phyloP scores from a whole-genome alignment of 768 basidiomycete genomes.

The Mycena kentingensis region DNA sequence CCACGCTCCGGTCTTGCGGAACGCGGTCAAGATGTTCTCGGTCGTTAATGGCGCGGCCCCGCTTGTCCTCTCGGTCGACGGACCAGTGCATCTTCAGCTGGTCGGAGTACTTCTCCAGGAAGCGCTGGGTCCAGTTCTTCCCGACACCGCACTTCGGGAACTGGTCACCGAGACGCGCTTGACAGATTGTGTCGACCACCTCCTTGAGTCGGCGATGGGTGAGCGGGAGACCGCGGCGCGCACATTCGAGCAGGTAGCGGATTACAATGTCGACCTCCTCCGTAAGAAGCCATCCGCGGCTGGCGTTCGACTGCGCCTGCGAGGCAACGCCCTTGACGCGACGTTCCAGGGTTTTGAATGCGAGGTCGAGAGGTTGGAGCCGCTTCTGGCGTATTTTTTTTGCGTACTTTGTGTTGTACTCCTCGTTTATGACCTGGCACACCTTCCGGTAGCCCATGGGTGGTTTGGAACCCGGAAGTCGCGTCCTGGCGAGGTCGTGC shows the following conservation, averaged over 20 bases:
- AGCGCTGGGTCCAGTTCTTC: constrained; percentile 28
- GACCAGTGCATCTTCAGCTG: constrained; percentile 24
- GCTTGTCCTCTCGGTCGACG: constrained; percentile 23
- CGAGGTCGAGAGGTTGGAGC: neutral
- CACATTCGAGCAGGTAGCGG: neutral
- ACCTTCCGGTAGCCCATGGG: neutral
- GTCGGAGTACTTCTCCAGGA: constrained; percentile 25
- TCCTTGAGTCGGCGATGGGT: neutral
- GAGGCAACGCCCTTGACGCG: neutral
- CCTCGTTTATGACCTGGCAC: neutral
- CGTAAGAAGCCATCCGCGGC: neutral
- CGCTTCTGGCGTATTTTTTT: neutral
- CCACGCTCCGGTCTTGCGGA: constrained; percentile 40
- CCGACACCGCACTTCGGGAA: constrained; percentile 26
- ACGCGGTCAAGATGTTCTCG: constrained; percentile 37
- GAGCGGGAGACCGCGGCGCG: neutral
- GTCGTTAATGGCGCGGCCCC: constrained; percentile 30
- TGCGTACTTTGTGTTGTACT: neutral
- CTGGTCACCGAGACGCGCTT: constrained; percentile 12
- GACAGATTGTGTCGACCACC: constrained; percentile 10
- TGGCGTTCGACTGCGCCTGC: neutral
- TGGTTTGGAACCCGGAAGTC: neutral
- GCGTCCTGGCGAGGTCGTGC: neutral
- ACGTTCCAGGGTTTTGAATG: neutral
- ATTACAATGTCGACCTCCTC: neutral